Evolutionary conservation across 306 rosid genomes (phyloP).

Genomic region (Quillaja saponaria): DNA sequence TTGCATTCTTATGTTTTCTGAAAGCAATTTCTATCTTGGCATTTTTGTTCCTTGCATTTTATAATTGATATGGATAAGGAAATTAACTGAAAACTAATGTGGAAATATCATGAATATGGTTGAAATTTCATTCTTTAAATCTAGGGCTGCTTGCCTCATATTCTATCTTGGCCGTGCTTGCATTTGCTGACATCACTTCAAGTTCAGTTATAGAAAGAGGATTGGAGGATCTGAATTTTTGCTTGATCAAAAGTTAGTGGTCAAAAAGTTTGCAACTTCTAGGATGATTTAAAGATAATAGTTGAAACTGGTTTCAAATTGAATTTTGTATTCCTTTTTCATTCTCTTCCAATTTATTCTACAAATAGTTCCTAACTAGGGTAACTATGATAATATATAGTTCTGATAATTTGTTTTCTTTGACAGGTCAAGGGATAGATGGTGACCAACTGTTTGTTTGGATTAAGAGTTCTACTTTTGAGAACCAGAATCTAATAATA

Average conservation of each 20-base stretch:
- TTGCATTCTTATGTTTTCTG: constrained; percentile 14
- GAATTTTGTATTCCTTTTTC: neutral
- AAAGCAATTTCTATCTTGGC: neutral
- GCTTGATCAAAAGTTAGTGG: too few species aligned
- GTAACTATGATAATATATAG: too few species aligned
- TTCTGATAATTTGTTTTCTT: constrained; percentile 5
- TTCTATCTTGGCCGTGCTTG: neutral
- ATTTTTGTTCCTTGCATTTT: neutral
- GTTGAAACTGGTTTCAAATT: neutral
- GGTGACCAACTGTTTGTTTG: constrained; percentile 44
- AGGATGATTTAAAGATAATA: neutral
- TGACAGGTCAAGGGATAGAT: constrained; percentile 56
- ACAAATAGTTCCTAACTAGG: too few species aligned
- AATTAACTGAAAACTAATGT: neutral
- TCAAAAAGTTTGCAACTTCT: too few species aligned
- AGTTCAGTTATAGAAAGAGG: too few species aligned
- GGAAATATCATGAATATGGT: neutral
- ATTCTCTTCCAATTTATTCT: neutral
- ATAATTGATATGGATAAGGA: too few species aligned
- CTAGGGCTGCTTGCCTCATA: neutral
- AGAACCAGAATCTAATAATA: constrained; percentile 45
- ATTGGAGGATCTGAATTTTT: too few species aligned
- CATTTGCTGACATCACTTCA: neutral
- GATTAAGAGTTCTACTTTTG: constrained; percentile 34
- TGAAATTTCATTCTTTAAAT: neutral